Conservation (phyloP, 129 eudicot species). For the Helichrysum umbraculigerum region DNA sequence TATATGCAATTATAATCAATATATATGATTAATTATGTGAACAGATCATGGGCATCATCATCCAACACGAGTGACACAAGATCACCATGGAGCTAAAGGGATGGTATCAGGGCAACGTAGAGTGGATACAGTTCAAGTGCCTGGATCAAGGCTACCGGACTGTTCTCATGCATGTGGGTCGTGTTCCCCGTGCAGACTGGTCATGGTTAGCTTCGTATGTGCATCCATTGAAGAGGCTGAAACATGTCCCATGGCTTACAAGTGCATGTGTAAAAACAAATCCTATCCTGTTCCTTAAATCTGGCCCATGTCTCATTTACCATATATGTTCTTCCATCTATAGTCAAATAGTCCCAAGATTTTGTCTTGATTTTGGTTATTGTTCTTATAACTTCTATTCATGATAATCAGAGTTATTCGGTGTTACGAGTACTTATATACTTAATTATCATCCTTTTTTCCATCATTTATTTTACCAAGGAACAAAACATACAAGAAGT, state of each 20-base stretch:
- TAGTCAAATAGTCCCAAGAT: conserved; percentile 28
- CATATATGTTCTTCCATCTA: conserved; percentile 22
- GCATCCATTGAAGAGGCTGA: conserved; percentile 96
- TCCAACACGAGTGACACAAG: conserved; percentile 25
- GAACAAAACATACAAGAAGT: background rate
- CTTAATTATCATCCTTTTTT: background rate
- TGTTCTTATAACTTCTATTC: conserved; percentile 4
- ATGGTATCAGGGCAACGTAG: conserved; percentile 32
- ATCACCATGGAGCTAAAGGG: conserved; percentile 21
- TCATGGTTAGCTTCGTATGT: conserved; percentile 93
- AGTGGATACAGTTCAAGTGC: conserved; percentile 56
- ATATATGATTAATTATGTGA: background rate
- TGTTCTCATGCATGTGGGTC: conserved; percentile 97
- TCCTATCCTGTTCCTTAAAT: conserved; percentile 87
- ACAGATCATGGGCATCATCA: conserved; percentile 50
- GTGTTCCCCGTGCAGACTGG: conserved; percentile 85
- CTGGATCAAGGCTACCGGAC: conserved; percentile 89
- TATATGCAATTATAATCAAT: conserved; percentile 5
- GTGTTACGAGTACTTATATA: conserved; percentile 1
- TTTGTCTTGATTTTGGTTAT: conserved; percentile 24
- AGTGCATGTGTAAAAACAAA: conserved; percentile 91
- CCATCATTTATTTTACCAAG: background rate
- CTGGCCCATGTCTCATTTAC: background rate
- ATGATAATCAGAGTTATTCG: conserved; percentile 20
- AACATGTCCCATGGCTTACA: conserved; percentile 95